Base-by-base conservation (phyloP, 441 rosid genomes). In the Dalechampia spathulata region DNA sequence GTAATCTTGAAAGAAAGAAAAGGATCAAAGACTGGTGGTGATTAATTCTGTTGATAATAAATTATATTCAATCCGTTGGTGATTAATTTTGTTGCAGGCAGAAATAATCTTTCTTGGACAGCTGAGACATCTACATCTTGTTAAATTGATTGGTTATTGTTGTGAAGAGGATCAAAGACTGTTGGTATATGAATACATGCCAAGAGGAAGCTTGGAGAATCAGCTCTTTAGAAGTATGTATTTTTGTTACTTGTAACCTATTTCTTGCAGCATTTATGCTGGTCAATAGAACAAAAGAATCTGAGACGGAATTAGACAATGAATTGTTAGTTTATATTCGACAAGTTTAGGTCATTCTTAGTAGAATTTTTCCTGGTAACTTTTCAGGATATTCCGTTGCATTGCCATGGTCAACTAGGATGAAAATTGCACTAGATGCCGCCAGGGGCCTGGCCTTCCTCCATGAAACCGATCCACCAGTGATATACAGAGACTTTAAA, bases 51-150 rank as follows among this genome's bases (percentile, higher is more conserved):
- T n/a, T n/a, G 1, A 11, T 39, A 34, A 34, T 8, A 2, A 0
- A 25, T 8, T 39, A n/a, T 42, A 2, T 32, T 44, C 4, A 22
- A 27, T 27, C 28, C n/a, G 13, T 40, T 25, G 14, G 5, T 10
- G 40, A 30, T 67, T 19, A 44, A 25, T 42, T 28, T 21, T 46
- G 2, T 51, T 46, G 55, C 72, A 88, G 96, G 86, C 91, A 12
- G 96, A 88, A 62, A 84, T 88, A 19, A 65, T 88, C 32, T 83
- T 88, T 68, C 85, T 88, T 37, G 94, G 96, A 58, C 96, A 88
- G 48, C 56, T 85, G 66, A 68, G 81, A 69, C 87, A 88, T 66
- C 69, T 64, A 1, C 74, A 88, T 74, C 83, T 88, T 30, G 96
- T 88, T 15, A 85, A 83, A 61, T 65, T 85, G 71, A 72, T 88